Conservation (phyloP, 805 yeast species). For the Kregervanrija fluxuum region DNA sequence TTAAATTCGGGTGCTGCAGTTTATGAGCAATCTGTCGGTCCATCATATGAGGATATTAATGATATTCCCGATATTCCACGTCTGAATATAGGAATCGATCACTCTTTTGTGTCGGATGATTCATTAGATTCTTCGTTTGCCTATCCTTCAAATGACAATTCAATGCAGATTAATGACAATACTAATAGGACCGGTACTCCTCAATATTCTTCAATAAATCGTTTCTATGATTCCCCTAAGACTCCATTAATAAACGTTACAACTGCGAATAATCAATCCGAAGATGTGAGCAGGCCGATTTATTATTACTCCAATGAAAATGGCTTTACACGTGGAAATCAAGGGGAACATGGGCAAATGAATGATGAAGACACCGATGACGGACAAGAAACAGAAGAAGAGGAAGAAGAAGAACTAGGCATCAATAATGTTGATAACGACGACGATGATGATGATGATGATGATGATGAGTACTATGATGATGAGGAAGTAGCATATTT, state of each 20-base stretch:
- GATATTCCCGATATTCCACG: not conserved
- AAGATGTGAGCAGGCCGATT: too few relatives aligned
- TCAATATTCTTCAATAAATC: slow-evolving; percentile 1
- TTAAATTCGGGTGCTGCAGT: slow-evolving; percentile 7
- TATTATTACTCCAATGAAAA: not conserved
- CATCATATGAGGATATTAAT: slow-evolving; percentile 1
- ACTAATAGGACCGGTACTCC: not conserved
- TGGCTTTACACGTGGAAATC: not conserved
- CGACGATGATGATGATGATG: not conserved
- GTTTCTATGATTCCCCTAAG: slow-evolving; percentile 1
- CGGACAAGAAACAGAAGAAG: too few relatives aligned
- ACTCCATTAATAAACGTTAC: slow-evolving; percentile 1
- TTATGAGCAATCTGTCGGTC: slow-evolving; percentile 6
- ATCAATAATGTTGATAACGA: not conserved
- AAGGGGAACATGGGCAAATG: not conserved
- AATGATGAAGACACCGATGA: not conserved
- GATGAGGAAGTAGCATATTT: slow-evolving; percentile 5
- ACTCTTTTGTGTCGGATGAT: slow-evolving; percentile 2
- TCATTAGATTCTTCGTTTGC: slow-evolving; percentile 7
- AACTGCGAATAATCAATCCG: not conserved
- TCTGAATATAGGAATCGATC: not conserved
- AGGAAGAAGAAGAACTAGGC: not conserved
- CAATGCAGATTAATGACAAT: not conserved
- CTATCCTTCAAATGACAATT: too few relatives aligned
- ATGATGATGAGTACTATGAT: slow-evolving; percentile 7